A percentile compares a stretch with the other conserved stretches of the same genome.
These are phyloP conservation scores for Scedosporium minutisporum DNA, from an alignment of 2,329 filamentous ascomycete species.

Conservation along the genomic window DNA sequence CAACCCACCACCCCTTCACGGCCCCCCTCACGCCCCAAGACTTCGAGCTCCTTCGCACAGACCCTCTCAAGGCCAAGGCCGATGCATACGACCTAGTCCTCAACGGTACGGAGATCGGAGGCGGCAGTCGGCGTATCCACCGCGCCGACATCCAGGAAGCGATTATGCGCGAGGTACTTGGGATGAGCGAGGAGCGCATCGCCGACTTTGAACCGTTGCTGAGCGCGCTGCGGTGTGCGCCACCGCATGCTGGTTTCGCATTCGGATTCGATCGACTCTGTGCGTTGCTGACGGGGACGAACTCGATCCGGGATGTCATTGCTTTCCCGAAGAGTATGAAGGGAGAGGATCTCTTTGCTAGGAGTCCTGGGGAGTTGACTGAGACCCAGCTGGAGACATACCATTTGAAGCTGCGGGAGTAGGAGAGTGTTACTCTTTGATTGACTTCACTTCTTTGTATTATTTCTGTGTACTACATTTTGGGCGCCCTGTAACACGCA, in stretches of 20 bases:
- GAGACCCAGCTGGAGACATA: constrained; percentile 42
- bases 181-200: constrained; percentile 65
- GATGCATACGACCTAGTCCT: constrained; percentile 95
- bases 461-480: not conserved
- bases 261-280: constrained; percentile 84
- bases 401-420: constrained; percentile 25
- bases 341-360: constrained; percentile 77
- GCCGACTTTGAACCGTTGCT: constrained; percentile 78
- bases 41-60: constrained; percentile 60
- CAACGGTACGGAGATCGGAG: constrained; percentile 89
- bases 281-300: constrained; percentile 65
- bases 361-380: constrained; percentile 62
- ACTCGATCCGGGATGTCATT: constrained; percentile 84
- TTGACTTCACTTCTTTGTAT: not conserved
- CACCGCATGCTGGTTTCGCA: constrained; percentile 88
- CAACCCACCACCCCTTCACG: constrained; percentile 96
- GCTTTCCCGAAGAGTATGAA: constrained; percentile 92
- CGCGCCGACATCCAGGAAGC: constrained; percentile 72
- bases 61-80: constrained; percentile 64
- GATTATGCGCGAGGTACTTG: constrained; percentile 72
- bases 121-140: constrained; percentile 89
- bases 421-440: not conserved
- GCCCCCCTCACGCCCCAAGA: constrained; percentile 66
- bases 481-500: not conserved
- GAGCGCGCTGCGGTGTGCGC: constrained; percentile 70